These are phyloP conservation scores for Selaginella moellendorffii DNA, from an alignment of 75 land plant genomes.

Conservation along the genomic window DNA sequence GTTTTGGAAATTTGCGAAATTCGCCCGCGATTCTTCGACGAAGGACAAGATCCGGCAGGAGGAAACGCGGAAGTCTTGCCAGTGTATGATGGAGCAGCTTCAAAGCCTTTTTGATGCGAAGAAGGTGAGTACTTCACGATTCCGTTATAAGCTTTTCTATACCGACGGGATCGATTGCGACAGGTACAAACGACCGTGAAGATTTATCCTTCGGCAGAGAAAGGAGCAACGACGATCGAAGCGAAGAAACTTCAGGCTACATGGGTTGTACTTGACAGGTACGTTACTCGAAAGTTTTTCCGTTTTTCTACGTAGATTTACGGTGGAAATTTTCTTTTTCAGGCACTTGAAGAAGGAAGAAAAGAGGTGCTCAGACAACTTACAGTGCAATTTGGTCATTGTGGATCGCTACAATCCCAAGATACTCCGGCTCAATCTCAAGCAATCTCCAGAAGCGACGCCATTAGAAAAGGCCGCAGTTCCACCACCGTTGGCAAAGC, in stretches of 20 bases:
- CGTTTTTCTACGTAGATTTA: neutral
- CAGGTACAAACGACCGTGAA: constrained; percentile 62
- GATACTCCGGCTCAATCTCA: constrained; percentile 39
- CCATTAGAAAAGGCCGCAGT: constrained; percentile 10
- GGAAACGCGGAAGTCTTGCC: constrained; percentile 41
- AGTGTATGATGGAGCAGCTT: constrained; percentile 47
- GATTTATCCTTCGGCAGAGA: constrained; percentile 33
- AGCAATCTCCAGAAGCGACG: neutral
- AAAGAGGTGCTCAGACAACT: constrained; percentile 60
- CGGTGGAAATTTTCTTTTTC: constrained; percentile 7
- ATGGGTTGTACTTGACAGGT: constrained; percentile 94
- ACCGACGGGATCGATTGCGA: neutral
- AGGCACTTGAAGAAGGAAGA: constrained; percentile 66
- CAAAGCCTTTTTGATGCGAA: constrained; percentile 49
- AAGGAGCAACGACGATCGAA: constrained; percentile 55
- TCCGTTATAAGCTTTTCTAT: neutral
- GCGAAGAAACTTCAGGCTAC: constrained; percentile 46
- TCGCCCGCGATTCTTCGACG: neutral
- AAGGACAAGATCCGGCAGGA: neutral
- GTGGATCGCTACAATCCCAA: constrained; percentile 64
- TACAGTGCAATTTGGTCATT: constrained; percentile 72
- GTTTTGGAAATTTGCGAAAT: neutral
- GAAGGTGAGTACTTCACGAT: constrained; percentile 26
- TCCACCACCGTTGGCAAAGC: constrained; percentile 14
- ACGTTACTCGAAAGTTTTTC: constrained; percentile 9